Evolutionary conservation across 371 early-diverging fungal genomes (phyloP).

Genomic region (Apophysomyces ossiformis): DNA sequence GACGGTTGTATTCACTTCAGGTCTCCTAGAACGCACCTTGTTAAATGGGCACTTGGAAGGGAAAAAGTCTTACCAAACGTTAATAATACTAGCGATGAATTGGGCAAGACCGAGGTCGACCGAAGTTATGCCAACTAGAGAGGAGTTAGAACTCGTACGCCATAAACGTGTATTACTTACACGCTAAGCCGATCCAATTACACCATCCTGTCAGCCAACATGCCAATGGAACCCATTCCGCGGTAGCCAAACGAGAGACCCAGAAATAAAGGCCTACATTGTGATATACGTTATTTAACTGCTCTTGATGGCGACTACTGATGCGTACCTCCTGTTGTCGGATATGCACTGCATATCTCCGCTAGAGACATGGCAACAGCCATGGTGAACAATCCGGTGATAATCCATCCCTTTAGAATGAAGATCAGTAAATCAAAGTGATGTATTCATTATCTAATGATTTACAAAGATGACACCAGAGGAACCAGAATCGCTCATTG

Average conservation of each 20-base stretch:
- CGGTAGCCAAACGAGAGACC: constrained; percentile 58
- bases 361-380: constrained; percentile 70
- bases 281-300: background rate
- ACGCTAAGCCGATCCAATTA: constrained; percentile 61
- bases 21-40: constrained; percentile 30
- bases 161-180: constrained; percentile 6
- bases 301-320: background rate
- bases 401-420: constrained; percentile 63
- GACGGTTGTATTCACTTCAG: constrained; percentile 38
- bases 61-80: constrained; percentile 42
- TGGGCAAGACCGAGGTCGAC: constrained; percentile 60
- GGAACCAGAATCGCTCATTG: constrained; percentile 68
- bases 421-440: background rate
- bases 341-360: constrained; percentile 77
- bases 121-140: constrained; percentile 50
- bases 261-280: constrained; percentile 64
- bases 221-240: constrained; percentile 61
- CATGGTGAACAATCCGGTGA: constrained; percentile 61
- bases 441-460: background rate
- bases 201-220: constrained; percentile 72
- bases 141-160: background rate
- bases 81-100: constrained; percentile 57
- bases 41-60: constrained; percentile 11
- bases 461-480: constrained; percentile 55
- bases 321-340: constrained; percentile 67